A percentile compares a stretch with the other conserved stretches of the same genome.
Evolutionary conservation across 805 yeast genomes (phyloP).

Genomic region (Starmerella etchellsii): DNA sequence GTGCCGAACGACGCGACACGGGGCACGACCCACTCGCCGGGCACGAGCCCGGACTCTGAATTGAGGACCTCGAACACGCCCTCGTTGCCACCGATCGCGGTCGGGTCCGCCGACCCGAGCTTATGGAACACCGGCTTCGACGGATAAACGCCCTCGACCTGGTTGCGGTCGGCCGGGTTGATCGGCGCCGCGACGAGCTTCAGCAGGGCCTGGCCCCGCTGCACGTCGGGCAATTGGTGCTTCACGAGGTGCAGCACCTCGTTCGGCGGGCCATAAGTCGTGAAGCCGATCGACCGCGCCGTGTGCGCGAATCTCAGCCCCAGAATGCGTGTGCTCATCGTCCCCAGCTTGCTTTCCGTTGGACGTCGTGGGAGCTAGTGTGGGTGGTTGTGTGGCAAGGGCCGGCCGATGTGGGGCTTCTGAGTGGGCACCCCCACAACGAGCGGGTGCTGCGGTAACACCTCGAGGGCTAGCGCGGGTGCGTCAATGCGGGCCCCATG

Average conservation of each 20-base stretch:
- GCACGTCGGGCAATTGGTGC: slow-evolving; percentile 25
- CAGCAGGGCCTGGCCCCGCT: slow-evolving; percentile 37
- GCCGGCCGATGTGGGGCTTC: too few relatives aligned
- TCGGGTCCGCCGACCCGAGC: slow-evolving; percentile 43
- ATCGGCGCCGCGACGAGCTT: slow-evolving; percentile 69
- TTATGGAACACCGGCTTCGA: slow-evolving; percentile 48
- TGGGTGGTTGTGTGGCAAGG: too few relatives aligned
- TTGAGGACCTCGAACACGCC: slow-evolving; percentile 79
- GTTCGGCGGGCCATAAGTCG: slow-evolving; percentile 46
- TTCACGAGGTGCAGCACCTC: slow-evolving; percentile 30
- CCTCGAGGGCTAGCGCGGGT: too few relatives aligned
- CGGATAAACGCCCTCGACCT: slow-evolving; percentile 77
- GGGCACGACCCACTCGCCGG: slow-evolving; percentile 88
- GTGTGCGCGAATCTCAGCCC: slow-evolving; percentile 20
- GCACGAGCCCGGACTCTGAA: slow-evolving; percentile 28
- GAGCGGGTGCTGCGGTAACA: too few relatives aligned
- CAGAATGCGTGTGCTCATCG: background rate
- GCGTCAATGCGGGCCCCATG: too few relatives aligned
- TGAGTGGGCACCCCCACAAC: too few relatives aligned
- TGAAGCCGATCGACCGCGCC: slow-evolving; percentile 42
- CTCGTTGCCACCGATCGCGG: slow-evolving; percentile 87
- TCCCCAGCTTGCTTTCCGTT: background rate
- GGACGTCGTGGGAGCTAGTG: too few relatives aligned
- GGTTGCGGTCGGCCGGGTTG: slow-evolving; percentile 83
- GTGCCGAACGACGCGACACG: slow-evolving; percentile 71